Base-by-base conservation (phyloP, 345 rosid genomes). In the Aquilaria sinensis region DNA sequence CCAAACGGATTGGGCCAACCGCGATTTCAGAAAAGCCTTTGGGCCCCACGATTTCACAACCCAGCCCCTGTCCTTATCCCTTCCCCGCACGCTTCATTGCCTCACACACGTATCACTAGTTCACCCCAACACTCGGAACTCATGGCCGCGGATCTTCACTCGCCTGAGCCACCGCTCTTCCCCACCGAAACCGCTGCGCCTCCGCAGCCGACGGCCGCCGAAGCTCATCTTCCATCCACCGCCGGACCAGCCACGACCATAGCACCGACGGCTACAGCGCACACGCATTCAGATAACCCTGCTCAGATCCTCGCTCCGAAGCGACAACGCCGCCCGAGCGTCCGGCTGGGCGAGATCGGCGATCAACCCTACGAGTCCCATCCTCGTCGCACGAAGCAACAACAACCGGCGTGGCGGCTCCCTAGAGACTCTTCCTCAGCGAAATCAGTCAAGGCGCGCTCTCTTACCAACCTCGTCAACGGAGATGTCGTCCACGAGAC, bases 261-360 rank as follows among this genome's bases (percentile, higher is more conserved):
- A 10, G n/a, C 67, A 10, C 31, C 70, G 9, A 50, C 72, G 32
- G 64, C 62, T 0, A 53, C 51, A 5, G n/a, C 63, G 56, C 72
- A 73, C 3, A 31, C 59, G 1, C 73, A 61, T 29, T 23, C 61
- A n/a, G 86, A 79, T 10, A 53, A 60, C 63, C 51, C 72, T 12
- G 79, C 57, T 10, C 71, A 78, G 34, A 65, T 69, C 1, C 72
- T 68, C 63, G 55, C 73, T 56, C 51, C 83, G 7, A 86, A 86
- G 67, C 80, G 92, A 48, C 88, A 83, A 62, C 74, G 92, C 53
- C 76, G 92, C 55, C 92, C 92, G 31, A 86, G 92, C 73, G 92
- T 86, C 47, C 80, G 92, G 46, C 68, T 86, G 10, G 92, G 89
- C 45, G 92, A 86, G 61, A 86, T 86, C 77, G 92, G 92, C 23